phyloP scores from a whole-genome alignment of 2,329 filamentous ascomycete genomes.

The Plenodomus biglobosus region DNA sequence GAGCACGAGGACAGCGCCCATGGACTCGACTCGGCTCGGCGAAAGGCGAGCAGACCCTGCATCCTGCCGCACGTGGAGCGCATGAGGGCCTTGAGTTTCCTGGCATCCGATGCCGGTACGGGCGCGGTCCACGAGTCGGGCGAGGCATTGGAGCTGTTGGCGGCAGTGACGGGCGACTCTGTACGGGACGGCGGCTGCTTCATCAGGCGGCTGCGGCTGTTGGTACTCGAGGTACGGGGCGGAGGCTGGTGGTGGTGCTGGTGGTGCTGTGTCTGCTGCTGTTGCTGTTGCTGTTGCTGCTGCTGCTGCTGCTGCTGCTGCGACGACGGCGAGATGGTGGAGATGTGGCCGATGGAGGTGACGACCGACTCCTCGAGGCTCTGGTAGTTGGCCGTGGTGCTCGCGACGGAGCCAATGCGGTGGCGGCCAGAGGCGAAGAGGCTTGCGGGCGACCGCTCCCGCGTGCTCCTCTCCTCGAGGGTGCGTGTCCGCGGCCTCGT shows the following conservation, averaged over 20 bases:
- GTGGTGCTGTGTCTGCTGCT: too few species aligned
- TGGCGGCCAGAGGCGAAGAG: slow-evolving; percentile 55
- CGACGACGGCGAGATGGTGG: slow-evolving; percentile 40
- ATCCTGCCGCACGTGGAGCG: slow-evolving; percentile 75
- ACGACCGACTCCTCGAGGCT: slow-evolving; percentile 45
- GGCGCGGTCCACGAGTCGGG: slow-evolving; percentile 44
- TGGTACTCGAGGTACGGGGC: slow-evolving; percentile 34
- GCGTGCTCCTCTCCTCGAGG: slow-evolving; percentile 48
- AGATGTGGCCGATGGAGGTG: slow-evolving; percentile 47
- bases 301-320: slow-evolving; percentile 6
- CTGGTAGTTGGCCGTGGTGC: slow-evolving; percentile 56
- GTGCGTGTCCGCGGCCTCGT: slow-evolving; percentile 56
- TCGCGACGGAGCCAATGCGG: slow-evolving; percentile 71
- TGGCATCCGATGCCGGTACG: slow-evolving; percentile 65
- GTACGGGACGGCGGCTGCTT: slow-evolving; percentile 32
- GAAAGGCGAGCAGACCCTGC: slow-evolving; percentile 76
- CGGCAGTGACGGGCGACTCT: slow-evolving; percentile 22
- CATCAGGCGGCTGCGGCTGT: slow-evolving; percentile 32
- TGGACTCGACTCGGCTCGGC: slow-evolving; percentile 59
- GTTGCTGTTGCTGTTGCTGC: too few species aligned
- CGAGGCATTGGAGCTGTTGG: slow-evolving; percentile 25
- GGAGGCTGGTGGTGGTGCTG: slow-evolving; percentile 13
- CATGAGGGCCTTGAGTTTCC: slow-evolving; percentile 74
- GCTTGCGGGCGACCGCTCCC: slow-evolving; percentile 47
- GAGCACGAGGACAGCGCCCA: slow-evolving; percentile 75